Evolutionary conservation across 805 yeast genomes (phyloP).

Genomic region (Nematodospora valgi): DNA sequence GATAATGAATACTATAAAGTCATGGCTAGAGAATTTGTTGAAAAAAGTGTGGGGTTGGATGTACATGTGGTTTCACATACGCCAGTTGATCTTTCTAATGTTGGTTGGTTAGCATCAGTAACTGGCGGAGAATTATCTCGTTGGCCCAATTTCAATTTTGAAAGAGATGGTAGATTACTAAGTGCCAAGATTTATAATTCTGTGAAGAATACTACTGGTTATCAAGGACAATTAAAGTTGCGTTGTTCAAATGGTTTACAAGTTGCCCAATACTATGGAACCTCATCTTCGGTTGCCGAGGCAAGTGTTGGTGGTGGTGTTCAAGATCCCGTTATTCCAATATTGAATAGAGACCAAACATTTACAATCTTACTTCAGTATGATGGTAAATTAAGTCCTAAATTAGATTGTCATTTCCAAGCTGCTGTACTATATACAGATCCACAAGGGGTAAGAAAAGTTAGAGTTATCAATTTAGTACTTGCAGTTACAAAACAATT

Average conservation of each 20-base stretch:
- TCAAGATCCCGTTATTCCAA: conserved; percentile 69
- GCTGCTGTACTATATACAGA: conserved; percentile 86
- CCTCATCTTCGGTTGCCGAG: conserved; percentile 26
- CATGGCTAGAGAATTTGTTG: conserved; percentile 54
- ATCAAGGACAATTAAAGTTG: conserved; percentile 77
- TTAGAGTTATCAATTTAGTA: conserved; percentile 82
- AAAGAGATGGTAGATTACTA: conserved; percentile 66
- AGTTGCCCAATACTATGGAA: conserved; percentile 70
- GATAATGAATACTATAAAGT: conserved; percentile 60
- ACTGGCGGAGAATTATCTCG: conserved; percentile 70
- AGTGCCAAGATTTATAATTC: conserved; percentile 57
- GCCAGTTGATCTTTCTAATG: conserved; percentile 68
- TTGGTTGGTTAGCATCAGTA: conserved; percentile 60
- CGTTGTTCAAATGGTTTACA: conserved; percentile 88
- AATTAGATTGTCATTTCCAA: conserved; percentile 84
- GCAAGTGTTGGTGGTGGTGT: conserved; percentile 26
- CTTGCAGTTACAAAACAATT: conserved; percentile 75
- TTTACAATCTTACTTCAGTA: conserved; percentile 70
- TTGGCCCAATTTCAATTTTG: conserved; percentile 65
- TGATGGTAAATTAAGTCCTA: conserved; percentile 69
- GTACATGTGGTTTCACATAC: conserved; percentile 64
- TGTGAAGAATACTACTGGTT: conserved; percentile 55
- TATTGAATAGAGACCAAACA: conserved; percentile 58
- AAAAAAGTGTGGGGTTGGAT: conserved; percentile 68
- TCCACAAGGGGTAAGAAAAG: conserved; percentile 68